Evolutionary conservation across 371 early-diverging fungal species (phyloP), one percentile per base, ranked within the genome.

Genomic region (Thermomucor indicae-seudaticae): DNA sequence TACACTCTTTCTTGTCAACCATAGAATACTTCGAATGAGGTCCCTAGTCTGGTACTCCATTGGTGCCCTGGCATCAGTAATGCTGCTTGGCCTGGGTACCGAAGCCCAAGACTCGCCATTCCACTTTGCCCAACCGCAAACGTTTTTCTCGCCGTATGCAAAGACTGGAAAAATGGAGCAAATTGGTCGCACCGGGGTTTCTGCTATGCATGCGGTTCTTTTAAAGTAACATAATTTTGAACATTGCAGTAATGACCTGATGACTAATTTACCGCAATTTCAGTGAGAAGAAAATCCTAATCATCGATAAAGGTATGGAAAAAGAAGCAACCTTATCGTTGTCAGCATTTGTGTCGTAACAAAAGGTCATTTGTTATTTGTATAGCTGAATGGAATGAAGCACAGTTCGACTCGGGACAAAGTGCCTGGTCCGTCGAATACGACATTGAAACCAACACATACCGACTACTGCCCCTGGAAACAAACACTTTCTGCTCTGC

Each of bases 401-500:
- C 75, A 14, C 58, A 67, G 37, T 66, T 74, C 14, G 75, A 74
- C 43, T 67, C 75, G 5, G 75, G 75, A 0, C 57, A 68, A 43
- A 74, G 65, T 23, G 79, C 83, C 8, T 79, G 62, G 51, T 72
- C 79, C 1, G 65, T 64, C 12, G 66, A 75, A 38, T 83, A 81
- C 48, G 75, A 83, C 49, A 39, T 80, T 2, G 63, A 61, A 6
- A 74, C 66, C 3, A 63, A 80, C 41, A 49, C 42, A 16, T 78
- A 68, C 53, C 60, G 81, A 35, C 47, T 67, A 16, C 45, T 83
- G 2, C 54, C 65, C 30, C 52, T 81, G 12, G 62, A 71, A 16
- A 81, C 83, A 31, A 83, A 83, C 45, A 83, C 81, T 4, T 83
- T 83, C 46, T 83, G 83, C 49, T 81, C 81, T 3, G 80, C 75